Percentiles rank a stretch among this genome's conserved stretches.
phyloP scores from a whole-genome alignment of 2,329 filamentous ascomycete species.

The Cordyceps farinosa region DNA sequence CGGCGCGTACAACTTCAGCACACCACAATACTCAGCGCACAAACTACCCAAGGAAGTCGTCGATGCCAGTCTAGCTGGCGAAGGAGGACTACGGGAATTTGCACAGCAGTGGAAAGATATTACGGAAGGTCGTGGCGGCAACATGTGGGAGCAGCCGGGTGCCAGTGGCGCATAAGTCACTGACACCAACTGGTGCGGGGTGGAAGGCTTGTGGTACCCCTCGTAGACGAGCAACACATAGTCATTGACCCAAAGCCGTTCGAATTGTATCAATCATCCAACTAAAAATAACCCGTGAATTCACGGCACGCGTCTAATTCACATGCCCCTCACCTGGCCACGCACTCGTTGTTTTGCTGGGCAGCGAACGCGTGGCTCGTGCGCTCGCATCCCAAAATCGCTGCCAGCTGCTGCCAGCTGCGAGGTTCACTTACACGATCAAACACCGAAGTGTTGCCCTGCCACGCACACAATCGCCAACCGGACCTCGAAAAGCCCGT shows the following conservation, averaged over 20 bases:
- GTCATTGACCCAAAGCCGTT: background rate
- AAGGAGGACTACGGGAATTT: slow-evolving; percentile 78
- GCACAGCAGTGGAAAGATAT: slow-evolving; percentile 69
- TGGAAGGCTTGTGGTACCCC: background rate
- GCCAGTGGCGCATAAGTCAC: slow-evolving; percentile 1
- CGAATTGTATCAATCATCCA: background rate
- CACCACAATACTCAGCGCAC: slow-evolving; percentile 87
- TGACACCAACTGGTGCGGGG: background rate
- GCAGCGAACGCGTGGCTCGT: slow-evolving; percentile 14
- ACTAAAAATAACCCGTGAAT: background rate
- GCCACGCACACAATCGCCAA: slow-evolving; percentile 20
- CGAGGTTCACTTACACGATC: slow-evolving; percentile 19
- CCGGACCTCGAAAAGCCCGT: background rate
- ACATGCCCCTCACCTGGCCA: background rate
- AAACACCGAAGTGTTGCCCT: background rate
- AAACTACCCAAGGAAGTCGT: slow-evolving; percentile 94
- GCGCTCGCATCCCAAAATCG: slow-evolving; percentile 5
- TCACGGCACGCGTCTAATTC: background rate
- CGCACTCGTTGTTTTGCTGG: background rate
- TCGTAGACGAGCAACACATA: background rate
- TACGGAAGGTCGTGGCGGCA: slow-evolving; percentile 39
- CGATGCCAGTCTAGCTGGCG: slow-evolving; percentile 62
- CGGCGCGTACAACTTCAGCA: slow-evolving; percentile 80
- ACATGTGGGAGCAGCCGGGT: slow-evolving; percentile 37
- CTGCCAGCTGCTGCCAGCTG: slow-evolving; percentile 26